Percentiles rank a stretch among this genome's conserved stretches.
These are phyloP conservation scores for Cucurbita argyrosperma DNA, from an alignment of 306 rosid genomes.

Conservation along the genomic window DNA sequence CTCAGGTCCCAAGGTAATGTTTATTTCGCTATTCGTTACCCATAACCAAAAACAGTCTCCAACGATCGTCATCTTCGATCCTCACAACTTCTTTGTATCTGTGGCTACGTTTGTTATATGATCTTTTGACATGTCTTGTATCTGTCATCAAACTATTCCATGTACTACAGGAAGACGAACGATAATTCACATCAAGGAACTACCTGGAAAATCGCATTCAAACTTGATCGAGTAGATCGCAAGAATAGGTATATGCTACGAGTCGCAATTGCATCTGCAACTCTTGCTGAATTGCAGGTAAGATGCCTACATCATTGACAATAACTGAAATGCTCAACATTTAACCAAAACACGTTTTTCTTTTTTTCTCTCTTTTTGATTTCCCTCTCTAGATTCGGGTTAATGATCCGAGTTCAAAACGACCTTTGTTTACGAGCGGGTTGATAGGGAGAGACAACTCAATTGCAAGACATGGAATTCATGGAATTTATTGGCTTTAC, in stretches of 20 bases:
- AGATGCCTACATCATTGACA: not conserved
- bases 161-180: constrained; percentile 11
- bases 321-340: not conserved
- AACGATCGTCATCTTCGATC: not conserved
- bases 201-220: constrained; percentile 33
- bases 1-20: constrained; percentile 72
- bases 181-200: constrained; percentile 21
- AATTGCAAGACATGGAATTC: constrained; percentile 17
- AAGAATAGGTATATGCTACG: constrained; percentile 17
- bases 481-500: constrained; percentile 12
- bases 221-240: constrained; percentile 3
- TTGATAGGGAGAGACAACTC: constrained; percentile 4
- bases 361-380: not conserved
- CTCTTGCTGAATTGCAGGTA: constrained; percentile 31
- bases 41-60: not conserved
- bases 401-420: not conserved
- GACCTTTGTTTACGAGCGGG: constrained; percentile 3
- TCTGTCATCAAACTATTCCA: not conserved
- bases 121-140: not conserved
- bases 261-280: constrained; percentile 29
- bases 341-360: not conserved
- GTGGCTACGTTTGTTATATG: not conserved
- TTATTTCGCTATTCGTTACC: not conserved
- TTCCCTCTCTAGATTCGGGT: not conserved
- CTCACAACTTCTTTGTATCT: not conserved